These are phyloP conservation scores for Suillus lakei DNA, from an alignment of 768 basidiomycete genomes.

Conservation along the genomic window DNA sequence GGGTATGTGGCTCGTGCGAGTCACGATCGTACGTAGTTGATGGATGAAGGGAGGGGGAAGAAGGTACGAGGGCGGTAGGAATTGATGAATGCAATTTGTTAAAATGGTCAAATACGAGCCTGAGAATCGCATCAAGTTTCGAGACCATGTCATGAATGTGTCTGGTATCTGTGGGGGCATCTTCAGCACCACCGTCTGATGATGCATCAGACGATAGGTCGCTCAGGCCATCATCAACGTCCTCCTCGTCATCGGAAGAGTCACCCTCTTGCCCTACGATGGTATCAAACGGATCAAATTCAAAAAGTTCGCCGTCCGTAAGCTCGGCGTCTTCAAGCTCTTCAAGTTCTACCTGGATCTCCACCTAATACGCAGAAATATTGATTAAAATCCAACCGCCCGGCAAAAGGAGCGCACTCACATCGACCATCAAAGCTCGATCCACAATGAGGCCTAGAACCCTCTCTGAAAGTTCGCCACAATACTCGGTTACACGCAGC, in stretches of 20 bases:
- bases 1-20: slow-evolving; percentile 28
- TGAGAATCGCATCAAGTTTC: slow-evolving; percentile 90
- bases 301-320: slow-evolving; percentile 63
- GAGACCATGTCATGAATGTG: slow-evolving; percentile 86
- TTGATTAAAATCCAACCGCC: slow-evolving; percentile 2
- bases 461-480: slow-evolving; percentile 83
- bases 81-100: slow-evolving; percentile 47
- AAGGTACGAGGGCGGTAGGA: slow-evolving; percentile 21
- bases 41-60: slow-evolving; percentile 25
- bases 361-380: slow-evolving; percentile 60
- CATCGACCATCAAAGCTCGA: slow-evolving; percentile 95
- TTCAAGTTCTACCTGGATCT: slow-evolving; percentile 95
- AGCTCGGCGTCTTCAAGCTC: slow-evolving; percentile 77
- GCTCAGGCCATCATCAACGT: slow-evolving; percentile 61
- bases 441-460: slow-evolving; percentile 89
- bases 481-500: slow-evolving; percentile 82
- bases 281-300: slow-evolving; percentile 87
- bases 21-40: slow-evolving; percentile 32
- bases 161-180: slow-evolving; percentile 50
- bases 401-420: slow-evolving; percentile 43
- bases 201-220: slow-evolving; percentile 78
- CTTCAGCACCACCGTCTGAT: slow-evolving; percentile 50
- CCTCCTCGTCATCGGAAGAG: slow-evolving; percentile 57
- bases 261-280: slow-evolving; percentile 76
- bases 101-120: slow-evolving; percentile 86